These are phyloP conservation scores for Emmonsia crescens DNA, from an alignment of 2,329 filamentous ascomycete species.

Conservation along the genomic window DNA sequence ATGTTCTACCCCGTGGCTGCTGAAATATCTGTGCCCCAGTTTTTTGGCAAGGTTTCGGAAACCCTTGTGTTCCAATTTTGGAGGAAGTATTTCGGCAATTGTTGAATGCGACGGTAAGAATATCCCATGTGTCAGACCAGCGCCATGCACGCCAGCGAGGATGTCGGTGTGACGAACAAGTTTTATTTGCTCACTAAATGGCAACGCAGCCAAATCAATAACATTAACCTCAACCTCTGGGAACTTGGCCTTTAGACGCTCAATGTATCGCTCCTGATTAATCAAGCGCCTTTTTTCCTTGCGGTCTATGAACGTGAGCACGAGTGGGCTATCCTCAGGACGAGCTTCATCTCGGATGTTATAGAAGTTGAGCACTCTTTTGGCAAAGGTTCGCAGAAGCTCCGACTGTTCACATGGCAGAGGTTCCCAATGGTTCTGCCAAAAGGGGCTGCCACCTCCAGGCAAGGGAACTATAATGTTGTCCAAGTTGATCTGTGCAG, in stretches of 20 bases:
- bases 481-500: constrained; percentile 9
- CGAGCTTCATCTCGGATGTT: constrained; percentile 10
- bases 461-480: constrained; percentile 33
- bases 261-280: constrained; percentile 20
- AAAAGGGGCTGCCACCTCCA: constrained; percentile 33
- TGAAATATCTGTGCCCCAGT: constrained; percentile 29
- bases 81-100: constrained; percentile 36
- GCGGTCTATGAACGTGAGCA: constrained; percentile 30
- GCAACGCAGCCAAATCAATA: constrained; percentile 31
- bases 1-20: constrained; percentile 20
- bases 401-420: constrained; percentile 23
- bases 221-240: constrained; percentile 22
- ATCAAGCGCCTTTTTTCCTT: constrained; percentile 22
- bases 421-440: constrained; percentile 32
- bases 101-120: constrained; percentile 28
- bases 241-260: constrained; percentile 15
- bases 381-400: constrained; percentile 23
- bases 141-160: constrained; percentile 37
- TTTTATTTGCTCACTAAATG: constrained; percentile 29
- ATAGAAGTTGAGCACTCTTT: constrained; percentile 19
- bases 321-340: constrained; percentile 2
- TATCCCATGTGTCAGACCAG: constrained; percentile 33
- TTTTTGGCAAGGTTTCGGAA: constrained; percentile 36
- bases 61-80: constrained; percentile 25
- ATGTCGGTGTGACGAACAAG: constrained; percentile 30